Conservation (phyloP, 2,329 filamentous ascomycete genomes). For the Fusarium kyushuense region DNA sequence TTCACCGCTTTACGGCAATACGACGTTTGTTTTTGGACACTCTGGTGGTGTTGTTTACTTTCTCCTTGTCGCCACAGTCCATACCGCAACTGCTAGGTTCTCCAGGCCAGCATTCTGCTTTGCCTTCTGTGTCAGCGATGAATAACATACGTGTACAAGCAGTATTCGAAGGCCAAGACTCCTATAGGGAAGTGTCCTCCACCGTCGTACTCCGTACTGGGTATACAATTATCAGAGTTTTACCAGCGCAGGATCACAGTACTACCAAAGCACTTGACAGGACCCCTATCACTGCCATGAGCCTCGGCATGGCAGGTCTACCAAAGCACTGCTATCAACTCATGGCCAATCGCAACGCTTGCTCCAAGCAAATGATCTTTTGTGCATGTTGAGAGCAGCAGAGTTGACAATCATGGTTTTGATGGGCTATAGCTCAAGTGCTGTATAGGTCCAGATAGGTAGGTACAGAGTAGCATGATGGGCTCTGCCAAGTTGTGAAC, state of each 20-base stretch:
- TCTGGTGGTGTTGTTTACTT: not conserved
- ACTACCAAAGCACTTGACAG: not conserved
- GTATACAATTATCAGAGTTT: not conserved
- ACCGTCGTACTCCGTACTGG: not conserved
- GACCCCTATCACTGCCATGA: not conserved
- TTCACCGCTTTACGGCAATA: slow-evolving; percentile 31
- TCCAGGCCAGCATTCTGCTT: slow-evolving; percentile 4
- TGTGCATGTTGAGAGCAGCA: slow-evolving; percentile 4
- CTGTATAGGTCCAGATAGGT: not conserved
- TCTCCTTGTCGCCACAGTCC: slow-evolving; percentile 14
- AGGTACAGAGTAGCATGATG: slow-evolving; percentile 1
- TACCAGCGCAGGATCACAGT: not conserved
- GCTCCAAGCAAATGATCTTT: not conserved
- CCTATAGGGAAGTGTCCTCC: not conserved
- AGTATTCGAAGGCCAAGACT: slow-evolving; percentile 8
- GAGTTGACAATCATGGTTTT: slow-evolving; percentile 4
- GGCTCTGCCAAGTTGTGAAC: slow-evolving; percentile 5
- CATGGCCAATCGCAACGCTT: slow-evolving; percentile 12
- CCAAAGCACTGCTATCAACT: not conserved
- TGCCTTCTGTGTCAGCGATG: slow-evolving; percentile 20
- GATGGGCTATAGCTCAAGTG: slow-evolving; percentile 9
- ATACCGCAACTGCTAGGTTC: slow-evolving; percentile 6
- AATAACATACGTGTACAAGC: slow-evolving; percentile 10
- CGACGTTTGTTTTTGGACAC: slow-evolving; percentile 17
- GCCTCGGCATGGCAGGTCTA: not conserved